Evolutionary conservation across 306 rosid species (phyloP).

Genomic region (Comarum palustre): DNA sequence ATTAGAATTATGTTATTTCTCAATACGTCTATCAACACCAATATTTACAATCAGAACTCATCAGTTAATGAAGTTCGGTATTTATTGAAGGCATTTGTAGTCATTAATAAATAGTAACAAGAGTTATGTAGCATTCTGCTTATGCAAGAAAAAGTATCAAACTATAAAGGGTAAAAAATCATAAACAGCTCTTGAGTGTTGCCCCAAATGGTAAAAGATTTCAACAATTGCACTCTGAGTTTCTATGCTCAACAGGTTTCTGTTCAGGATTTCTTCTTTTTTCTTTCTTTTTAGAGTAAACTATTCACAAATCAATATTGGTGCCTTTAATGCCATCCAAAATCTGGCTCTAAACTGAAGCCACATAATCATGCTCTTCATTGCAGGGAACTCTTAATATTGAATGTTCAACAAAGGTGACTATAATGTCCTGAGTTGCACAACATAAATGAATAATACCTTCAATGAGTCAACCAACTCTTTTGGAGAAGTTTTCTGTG

Average conservation of each 20-base stretch:
- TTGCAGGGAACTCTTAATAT: neutral
- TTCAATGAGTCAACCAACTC: constrained; percentile 54
- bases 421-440: neutral
- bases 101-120: neutral
- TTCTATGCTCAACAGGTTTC: neutral
- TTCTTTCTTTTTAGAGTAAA: neutral
- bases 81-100: neutral
- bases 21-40: neutral
- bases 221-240: neutral
- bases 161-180: neutral
- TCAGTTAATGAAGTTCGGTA: neutral
- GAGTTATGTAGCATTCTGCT: neutral
- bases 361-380: neutral
- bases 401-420: neutral
- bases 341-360: constrained; percentile 3
- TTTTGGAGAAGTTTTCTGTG: constrained; percentile 39
- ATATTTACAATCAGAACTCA: neutral
- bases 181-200: neutral
- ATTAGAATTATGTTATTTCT: neutral
- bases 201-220: neutral
- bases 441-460: constrained; percentile 38
- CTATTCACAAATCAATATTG: neutral
- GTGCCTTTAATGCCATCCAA: neutral
- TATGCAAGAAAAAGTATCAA: neutral
- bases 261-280: neutral